These are phyloP conservation scores for Magnaporthiopsis incrustans DNA, from an alignment of 2,329 filamentous ascomycete genomes.

Conservation along the genomic window DNA sequence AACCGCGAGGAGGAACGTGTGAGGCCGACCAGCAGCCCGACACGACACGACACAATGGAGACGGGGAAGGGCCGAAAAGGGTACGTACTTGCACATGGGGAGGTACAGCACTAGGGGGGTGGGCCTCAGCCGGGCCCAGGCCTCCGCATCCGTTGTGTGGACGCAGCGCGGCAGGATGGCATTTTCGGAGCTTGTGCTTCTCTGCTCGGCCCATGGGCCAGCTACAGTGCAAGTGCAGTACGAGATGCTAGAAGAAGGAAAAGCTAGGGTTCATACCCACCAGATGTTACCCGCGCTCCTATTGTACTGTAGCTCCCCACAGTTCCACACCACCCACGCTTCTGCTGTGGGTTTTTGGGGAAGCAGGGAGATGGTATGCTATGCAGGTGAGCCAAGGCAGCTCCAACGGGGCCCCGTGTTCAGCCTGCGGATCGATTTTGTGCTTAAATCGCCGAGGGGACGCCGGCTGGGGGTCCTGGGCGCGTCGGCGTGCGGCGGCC, in stretches of 20 bases:
- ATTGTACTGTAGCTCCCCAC: too few relatives aligned
- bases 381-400: neutral
- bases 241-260: neutral
- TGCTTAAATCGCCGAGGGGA: conserved; percentile 4
- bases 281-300: neutral
- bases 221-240: too few relatives aligned
- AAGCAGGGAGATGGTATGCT: neutral
- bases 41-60: neutral
- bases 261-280: neutral
- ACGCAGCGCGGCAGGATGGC: neutral
- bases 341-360: neutral
- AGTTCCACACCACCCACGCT: neutral
- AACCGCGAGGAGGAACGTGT: neutral
- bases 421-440: neutral
- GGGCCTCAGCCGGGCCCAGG: neutral
- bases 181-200: neutral
- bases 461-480: conserved; percentile 1
- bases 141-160: neutral
- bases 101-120: neutral
- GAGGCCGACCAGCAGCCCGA: neutral
- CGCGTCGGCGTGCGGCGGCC: neutral
- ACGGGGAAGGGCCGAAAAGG: neutral
- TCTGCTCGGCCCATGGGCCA: neutral
- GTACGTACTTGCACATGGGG: neutral
- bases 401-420: neutral